These are phyloP conservation scores for Esteya vermicola DNA, from an alignment of 2,329 filamentous ascomycete genomes.

Conservation along the genomic window DNA sequence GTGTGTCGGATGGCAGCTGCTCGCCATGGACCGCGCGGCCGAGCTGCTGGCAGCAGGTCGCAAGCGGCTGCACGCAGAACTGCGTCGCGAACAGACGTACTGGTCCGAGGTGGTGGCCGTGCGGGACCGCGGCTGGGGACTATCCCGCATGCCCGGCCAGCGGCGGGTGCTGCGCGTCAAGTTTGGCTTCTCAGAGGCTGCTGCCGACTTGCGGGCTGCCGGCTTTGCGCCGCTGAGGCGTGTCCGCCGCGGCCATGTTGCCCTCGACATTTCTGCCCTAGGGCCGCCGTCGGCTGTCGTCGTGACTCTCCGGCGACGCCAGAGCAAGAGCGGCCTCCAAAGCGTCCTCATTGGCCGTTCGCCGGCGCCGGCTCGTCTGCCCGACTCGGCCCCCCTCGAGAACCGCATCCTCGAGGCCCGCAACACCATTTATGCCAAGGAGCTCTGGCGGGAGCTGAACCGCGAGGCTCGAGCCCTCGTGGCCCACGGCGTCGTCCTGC, in stretches of 20 bases:
- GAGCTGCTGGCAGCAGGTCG: conserved; percentile 62
- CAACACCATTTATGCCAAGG: conserved; percentile 69
- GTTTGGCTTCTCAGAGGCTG: conserved; percentile 73
- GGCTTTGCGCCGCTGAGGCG: conserved; percentile 72
- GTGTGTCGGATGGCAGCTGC: conserved; percentile 60
- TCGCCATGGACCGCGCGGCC: conserved; percentile 61
- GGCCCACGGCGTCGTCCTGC: conserved; percentile 53
- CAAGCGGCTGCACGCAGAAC: conserved; percentile 58
- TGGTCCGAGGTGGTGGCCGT: conserved; percentile 79
- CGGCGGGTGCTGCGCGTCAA: conserved; percentile 66
- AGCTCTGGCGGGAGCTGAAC: conserved; percentile 81
- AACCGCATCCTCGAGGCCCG: conserved; percentile 59
- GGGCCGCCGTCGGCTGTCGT: conserved; percentile 23
- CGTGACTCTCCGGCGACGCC: conserved; percentile 3
- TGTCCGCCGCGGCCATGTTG: conserved; percentile 58
- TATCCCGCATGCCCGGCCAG: conserved; percentile 64
- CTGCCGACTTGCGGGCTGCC: conserved; percentile 45
- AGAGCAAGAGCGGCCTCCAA: neutral
- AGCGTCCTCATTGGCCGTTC: conserved; percentile 40
- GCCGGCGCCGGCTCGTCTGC: conserved; percentile 33
- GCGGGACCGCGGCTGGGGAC: conserved; percentile 71
- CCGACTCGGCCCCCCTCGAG: conserved; percentile 46
- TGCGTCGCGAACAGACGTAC: conserved; percentile 68
- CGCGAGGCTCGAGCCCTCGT: conserved; percentile 64
- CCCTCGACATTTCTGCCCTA: conserved; percentile 50